Conservation (phyloP, 169 alveolate species). For the Plasmodium yoelii region DNA sequence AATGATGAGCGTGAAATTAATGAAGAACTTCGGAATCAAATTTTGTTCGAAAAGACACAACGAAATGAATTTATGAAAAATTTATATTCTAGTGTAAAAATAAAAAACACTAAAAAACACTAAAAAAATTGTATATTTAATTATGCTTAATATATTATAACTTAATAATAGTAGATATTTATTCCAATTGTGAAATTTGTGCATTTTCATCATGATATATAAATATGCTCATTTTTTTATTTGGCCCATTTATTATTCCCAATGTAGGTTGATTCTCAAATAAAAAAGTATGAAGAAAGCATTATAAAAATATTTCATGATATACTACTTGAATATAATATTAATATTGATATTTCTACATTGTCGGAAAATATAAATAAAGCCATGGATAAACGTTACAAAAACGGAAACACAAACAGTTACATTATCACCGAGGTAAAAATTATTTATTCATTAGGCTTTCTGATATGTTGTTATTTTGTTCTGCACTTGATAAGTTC, state of each 20-base stretch:
- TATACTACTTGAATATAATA: conserved; percentile 19
- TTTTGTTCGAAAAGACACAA: conserved; percentile 4
- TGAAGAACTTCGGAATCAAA: conserved; percentile 18
- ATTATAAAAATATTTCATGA: conserved; percentile 43
- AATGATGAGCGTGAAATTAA: conserved; percentile 32
- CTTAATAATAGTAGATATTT: background rate
- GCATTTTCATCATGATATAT: no score
- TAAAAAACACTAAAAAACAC: background rate
- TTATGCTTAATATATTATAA: background rate
- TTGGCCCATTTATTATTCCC: background rate
- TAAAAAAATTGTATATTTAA: background rate
- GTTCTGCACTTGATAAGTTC: no score
- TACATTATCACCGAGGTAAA: background rate
- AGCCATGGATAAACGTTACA: conserved; percentile 20
- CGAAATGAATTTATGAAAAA: conserved; percentile 16
- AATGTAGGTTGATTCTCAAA: conserved; percentile 56
- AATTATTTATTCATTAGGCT: background rate
- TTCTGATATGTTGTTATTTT: no score
- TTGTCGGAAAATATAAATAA: conserved; percentile 23
- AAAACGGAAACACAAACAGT: background rate
- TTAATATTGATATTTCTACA: conserved; percentile 11
- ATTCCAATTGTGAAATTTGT: background rate
- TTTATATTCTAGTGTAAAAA: conserved; percentile 33
- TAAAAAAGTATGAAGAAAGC: conserved; percentile 62
- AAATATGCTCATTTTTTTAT: no score